These are phyloP conservation scores for Dryas alaskensis DNA, from an alignment of 306 rosid species.

Conservation along the genomic window DNA sequence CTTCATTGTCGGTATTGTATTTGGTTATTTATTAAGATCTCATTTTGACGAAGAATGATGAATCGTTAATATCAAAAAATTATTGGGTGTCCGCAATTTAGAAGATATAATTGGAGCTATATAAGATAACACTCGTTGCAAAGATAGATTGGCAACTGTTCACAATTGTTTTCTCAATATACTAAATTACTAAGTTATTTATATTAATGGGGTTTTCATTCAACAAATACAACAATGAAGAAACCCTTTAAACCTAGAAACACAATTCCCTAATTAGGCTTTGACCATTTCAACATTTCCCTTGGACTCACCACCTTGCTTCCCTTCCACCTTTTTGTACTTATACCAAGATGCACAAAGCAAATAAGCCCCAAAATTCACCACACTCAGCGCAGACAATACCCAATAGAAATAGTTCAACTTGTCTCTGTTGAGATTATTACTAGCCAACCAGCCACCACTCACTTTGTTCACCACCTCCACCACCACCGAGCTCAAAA, in stretches of 20 bases:
- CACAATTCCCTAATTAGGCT: not conserved
- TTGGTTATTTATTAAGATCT: too few species aligned
- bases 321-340: slow-evolving; percentile 58
- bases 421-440: slow-evolving; percentile 62
- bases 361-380: slow-evolving; percentile 54
- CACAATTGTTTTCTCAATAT: too few species aligned
- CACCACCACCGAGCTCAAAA: slow-evolving; percentile 51
- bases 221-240: not conserved
- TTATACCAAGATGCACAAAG: slow-evolving; percentile 63
- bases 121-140: too few species aligned
- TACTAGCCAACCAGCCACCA: slow-evolving; percentile 70
- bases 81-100: too few species aligned
- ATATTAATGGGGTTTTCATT: too few species aligned
- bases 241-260: not conserved
- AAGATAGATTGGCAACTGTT: too few species aligned
- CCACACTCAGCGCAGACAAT: slow-evolving; percentile 47
- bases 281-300: slow-evolving; percentile 20
- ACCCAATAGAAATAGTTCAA: slow-evolving; percentile 64
- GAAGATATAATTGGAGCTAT: too few species aligned
- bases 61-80: too few species aligned
- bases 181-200: too few species aligned
- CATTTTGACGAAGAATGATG: too few species aligned
- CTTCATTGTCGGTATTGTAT: too few species aligned
- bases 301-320: slow-evolving; percentile 30
- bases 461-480: slow-evolving; percentile 69